Evolutionary conservation across 2,329 filamentous ascomycete species (phyloP).

Genomic region (Rachicladosporium sp.): DNA sequence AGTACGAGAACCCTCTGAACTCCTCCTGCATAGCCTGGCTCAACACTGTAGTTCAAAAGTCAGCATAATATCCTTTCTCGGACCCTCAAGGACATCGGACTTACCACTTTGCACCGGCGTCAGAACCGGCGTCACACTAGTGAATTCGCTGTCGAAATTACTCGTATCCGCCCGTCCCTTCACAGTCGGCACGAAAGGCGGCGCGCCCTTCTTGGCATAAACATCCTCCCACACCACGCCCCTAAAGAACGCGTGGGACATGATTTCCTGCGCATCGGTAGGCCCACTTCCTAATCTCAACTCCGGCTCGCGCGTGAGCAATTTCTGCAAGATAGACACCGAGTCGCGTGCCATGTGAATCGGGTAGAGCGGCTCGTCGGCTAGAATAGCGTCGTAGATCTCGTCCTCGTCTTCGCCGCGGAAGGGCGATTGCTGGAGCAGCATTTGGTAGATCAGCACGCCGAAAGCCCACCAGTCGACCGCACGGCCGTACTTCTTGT

Average conservation of each 20-base stretch:
- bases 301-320: constrained; percentile 89
- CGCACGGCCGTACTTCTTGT: constrained; percentile 95
- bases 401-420: constrained; percentile 97
- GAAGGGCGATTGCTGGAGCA: constrained; percentile 96
- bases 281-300: constrained; percentile 84
- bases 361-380: constrained; percentile 92
- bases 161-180: constrained; percentile 94
- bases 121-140: constrained; percentile 90
- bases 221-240: constrained; percentile 99
- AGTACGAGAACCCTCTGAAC: constrained; percentile 97
- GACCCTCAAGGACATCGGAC: constrained; percentile 23
- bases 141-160: constrained; percentile 98
- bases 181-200: constrained; percentile 82
- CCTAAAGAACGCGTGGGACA: constrained; percentile 96
- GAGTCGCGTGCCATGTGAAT: constrained; percentile 98
- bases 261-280: constrained; percentile 95
- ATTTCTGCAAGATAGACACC: constrained; percentile 93
- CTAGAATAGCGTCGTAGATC: constrained; percentile 96
- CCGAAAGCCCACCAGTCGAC: constrained; percentile 99
- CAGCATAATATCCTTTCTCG: too few species aligned
- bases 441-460: constrained; percentile 98
- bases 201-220: constrained; percentile 82
- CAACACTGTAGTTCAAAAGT: constrained; percentile 49
- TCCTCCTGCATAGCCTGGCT: constrained; percentile 99
- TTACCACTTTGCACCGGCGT: constrained; percentile 95